A percentile compares a stretch with the other conserved stretches of the same genome.
phyloP scores from a whole-genome alignment of 2,329 filamentous ascomycete species.

The Phialocephala sp. region DNA sequence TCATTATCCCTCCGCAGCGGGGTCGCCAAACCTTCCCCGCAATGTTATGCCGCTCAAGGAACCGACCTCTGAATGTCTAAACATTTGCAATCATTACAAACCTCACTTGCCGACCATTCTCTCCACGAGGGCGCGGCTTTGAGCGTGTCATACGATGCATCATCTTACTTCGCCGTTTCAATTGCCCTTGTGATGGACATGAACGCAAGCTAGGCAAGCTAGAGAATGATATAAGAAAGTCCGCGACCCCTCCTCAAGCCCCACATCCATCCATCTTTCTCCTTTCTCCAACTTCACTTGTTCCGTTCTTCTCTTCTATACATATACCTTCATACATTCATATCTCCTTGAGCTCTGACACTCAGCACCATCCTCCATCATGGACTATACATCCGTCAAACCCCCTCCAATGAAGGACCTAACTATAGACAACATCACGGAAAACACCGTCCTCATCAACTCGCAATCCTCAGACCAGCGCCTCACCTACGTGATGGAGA shows the following conservation, averaged over 20 bases:
- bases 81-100: constrained; percentile 15
- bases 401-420: constrained; percentile 67
- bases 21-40: constrained; percentile 12
- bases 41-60: constrained; percentile 7
- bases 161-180: not conserved
- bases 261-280: constrained; percentile 1
- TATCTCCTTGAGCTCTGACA: not conserved
- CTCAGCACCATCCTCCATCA: constrained; percentile 15
- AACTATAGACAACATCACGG: constrained; percentile 80
- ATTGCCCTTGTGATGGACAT: not conserved
- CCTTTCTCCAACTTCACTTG: not conserved
- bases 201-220: too few relatives aligned
- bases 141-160: not conserved
- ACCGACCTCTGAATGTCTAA: constrained; percentile 1
- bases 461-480: constrained; percentile 69
- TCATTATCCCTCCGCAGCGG: not conserved
- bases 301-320: not conserved
- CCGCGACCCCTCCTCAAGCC: constrained; percentile 1
- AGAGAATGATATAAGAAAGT: constrained; percentile 2
- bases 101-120: not conserved
- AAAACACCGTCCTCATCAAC: constrained; percentile 77
- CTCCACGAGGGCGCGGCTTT: not conserved
- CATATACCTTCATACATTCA: not conserved
- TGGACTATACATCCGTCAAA: constrained; percentile 31
- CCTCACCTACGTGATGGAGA: constrained; percentile 73